phyloP scores from a whole-genome alignment of 345 rosid genomes.

The Eucalyptus pauciflora region DNA sequence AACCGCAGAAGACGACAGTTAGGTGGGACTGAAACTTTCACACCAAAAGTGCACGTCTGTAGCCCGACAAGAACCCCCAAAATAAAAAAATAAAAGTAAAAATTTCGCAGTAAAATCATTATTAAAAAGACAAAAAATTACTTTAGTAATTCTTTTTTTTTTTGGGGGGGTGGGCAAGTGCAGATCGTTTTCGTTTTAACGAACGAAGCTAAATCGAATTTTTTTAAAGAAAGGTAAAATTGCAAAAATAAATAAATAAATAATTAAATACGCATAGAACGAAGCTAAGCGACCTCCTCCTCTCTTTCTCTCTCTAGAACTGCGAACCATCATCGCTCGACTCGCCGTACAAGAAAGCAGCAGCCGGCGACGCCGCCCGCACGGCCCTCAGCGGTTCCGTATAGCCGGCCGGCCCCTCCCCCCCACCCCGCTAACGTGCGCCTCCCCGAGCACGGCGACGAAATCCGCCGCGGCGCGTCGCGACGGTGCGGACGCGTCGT shows the following conservation, averaged over 20 bases:
- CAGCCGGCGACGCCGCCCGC: background rate
- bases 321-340: background rate
- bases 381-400: background rate
- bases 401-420: background rate
- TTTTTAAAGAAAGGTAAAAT: background rate
- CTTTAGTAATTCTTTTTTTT: too few species aligned
- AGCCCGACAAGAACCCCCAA: background rate
- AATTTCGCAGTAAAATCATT: too few species aligned
- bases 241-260: background rate
- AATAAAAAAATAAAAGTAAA: background rate
- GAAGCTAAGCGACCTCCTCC: background rate
- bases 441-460: background rate
- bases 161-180: background rate
- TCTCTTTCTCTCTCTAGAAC: background rate
- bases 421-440: background rate
- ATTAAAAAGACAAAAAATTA: background rate
- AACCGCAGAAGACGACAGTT: background rate
- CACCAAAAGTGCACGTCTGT: background rate
- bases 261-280: background rate
- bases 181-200: background rate
- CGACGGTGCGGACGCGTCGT: background rate
- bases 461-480: background rate
- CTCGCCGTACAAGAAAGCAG: background rate
- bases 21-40: background rate
- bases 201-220: background rate